These are phyloP conservation scores for Pythium aquatile DNA, from an alignment of 352 stramenopile genomes.

Conservation along the genomic window DNA sequence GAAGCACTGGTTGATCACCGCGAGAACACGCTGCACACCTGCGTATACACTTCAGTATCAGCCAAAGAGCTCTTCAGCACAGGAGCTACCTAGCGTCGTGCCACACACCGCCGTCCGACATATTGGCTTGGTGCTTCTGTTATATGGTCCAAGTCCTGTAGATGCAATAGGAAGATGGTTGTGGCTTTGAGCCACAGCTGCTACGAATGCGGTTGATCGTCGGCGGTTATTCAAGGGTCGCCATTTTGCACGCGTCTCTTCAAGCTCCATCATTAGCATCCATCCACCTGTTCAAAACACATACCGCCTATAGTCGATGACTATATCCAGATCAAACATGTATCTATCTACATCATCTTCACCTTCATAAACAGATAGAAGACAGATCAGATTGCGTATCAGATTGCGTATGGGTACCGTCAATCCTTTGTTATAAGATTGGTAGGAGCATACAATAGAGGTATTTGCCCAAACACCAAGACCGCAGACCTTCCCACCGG, in stretches of 20 bases:
- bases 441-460: neutral
- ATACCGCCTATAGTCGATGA: too few species aligned
- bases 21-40: conserved; percentile 58
- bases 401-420: neutral
- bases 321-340: too few species aligned
- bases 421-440: neutral
- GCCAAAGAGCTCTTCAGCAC: too few species aligned
- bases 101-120: conserved; percentile 17
- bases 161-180: neutral
- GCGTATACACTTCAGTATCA: neutral
- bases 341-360: too few species aligned
- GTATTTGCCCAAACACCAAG: neutral
- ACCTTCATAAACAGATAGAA: too few species aligned
- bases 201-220: neutral
- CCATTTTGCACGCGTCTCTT: conserved; percentile 3
- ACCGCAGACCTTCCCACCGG: neutral
- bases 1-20: conserved; percentile 70
- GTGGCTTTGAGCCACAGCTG: neutral
- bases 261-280: neutral
- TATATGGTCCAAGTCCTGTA: neutral
- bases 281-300: too few species aligned
- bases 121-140: neutral
- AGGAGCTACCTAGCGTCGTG: too few species aligned
- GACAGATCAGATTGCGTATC: neutral
- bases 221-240: neutral